A percentile compares a stretch with the other conserved stretches of the same genome.
Evolutionary conservation across 495 filamentous ascomycete species (phyloP).

Genomic region (Gamarada debralockiae): DNA sequence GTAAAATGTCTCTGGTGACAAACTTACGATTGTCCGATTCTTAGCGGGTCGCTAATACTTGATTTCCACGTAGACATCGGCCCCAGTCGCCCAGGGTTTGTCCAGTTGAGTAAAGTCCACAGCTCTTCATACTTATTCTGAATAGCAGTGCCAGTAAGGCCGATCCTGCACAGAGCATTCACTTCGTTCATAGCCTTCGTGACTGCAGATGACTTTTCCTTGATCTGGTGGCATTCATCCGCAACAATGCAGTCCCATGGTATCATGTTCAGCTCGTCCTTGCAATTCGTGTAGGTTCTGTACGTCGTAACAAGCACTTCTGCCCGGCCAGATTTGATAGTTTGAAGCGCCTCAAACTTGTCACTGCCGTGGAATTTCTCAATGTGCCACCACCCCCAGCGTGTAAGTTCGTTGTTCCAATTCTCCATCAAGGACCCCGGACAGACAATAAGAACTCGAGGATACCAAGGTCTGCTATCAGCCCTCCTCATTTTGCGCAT

Average conservation of each 20-base stretch:
- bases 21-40: slow-evolving; percentile 67
- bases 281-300: slow-evolving; percentile 74
- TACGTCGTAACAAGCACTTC: slow-evolving; percentile 97
- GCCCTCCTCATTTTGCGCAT: slow-evolving; percentile 77
- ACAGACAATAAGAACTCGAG: slow-evolving; percentile 79
- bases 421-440: slow-evolving; percentile 86
- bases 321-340: slow-evolving; percentile 68
- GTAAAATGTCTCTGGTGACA: background rate
- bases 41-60: slow-evolving; percentile 73
- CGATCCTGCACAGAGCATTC: slow-evolving; percentile 90
- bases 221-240: slow-evolving; percentile 93
- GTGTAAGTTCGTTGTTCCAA: slow-evolving; percentile 79
- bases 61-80: slow-evolving; percentile 73
- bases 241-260: slow-evolving; percentile 97
- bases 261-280: slow-evolving; percentile 73
- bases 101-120: slow-evolving; percentile 97
- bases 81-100: slow-evolving; percentile 85
- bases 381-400: slow-evolving; percentile 95
- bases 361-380: slow-evolving; percentile 74
- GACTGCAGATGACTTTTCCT: slow-evolving; percentile 70
- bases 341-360: slow-evolving; percentile 67
- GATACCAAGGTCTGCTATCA: slow-evolving; percentile 66
- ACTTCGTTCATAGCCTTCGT: slow-evolving; percentile 88
- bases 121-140: slow-evolving; percentile 98
- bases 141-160: slow-evolving; percentile 92